Evolutionary conservation across 306 rosid genomes (phyloP), one percentile per base, ranked within the genome.

Genomic region (Cucurbita maxima): DNA sequence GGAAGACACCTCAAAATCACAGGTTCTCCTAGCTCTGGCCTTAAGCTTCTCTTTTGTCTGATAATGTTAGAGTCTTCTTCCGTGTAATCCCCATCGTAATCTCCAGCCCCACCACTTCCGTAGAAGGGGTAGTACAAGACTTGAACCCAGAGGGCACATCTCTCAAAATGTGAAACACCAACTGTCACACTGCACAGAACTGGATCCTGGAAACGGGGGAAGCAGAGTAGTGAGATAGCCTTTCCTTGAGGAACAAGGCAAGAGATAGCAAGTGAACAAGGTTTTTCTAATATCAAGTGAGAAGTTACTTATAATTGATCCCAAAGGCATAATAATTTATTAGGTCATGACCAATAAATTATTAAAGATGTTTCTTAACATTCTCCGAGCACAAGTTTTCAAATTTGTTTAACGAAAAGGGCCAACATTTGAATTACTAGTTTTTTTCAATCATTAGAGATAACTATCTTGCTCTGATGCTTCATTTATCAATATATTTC

Each of bases 121-220:
- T 87, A 89, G 82, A 94, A 91, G 40, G 99, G 99, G 84, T 94
- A 94, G 80, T 94, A 94, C 80, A 94, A 81, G 71, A 94, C 91
- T 89, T 94, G 99, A 81, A 91, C 96, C 99, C 99, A 91, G 71
- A 94, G 88, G 79, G 96, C 90, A 62, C 92, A 89, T 79, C 92
- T 94, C 86, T 94, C 99, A 66, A 94, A 94, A 61, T 94, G 96
- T 67, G 99, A 87, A 77, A 89, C 97, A 78, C 99, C 97, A 78
- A 94, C 97, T 6, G 97, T 94, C 82, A 94, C 96, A 58, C 99
- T 94, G 88, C 91, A 88, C 48, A 73, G 82, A 55, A 91, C 96
- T 72, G 99, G 99, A 86, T 94, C 99, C 99, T 94, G 86, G 74
- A 36, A 78, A 71, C 52, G 81, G 79, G 69, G 77, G 34, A 13